phyloP scores from a whole-genome alignment of 306 rosid genomes.

The Gynostemma pentaphyllum region DNA sequence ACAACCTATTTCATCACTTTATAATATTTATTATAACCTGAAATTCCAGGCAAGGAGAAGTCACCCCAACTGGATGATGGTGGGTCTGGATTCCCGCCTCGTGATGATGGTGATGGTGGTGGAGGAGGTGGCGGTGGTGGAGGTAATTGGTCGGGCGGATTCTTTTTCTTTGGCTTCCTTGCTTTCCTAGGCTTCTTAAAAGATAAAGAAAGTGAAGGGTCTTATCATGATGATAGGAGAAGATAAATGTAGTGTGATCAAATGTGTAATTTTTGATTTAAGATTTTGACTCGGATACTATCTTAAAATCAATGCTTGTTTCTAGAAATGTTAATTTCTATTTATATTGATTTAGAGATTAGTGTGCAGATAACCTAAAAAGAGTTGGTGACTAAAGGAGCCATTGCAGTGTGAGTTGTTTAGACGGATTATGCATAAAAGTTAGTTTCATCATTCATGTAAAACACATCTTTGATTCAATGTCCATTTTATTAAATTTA shows the following conservation, averaged over 20 bases:
- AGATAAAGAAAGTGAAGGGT: conserved; percentile 72
- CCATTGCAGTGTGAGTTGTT: no score
- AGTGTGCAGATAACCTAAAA: no score
- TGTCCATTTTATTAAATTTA: no score
- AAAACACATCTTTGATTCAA: no score
- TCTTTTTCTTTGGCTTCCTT: conserved; percentile 92
- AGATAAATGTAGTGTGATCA: conserved; percentile 19
- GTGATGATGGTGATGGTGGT: conserved; percentile 77
- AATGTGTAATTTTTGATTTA: neutral
- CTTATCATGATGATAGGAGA: conserved; percentile 48
- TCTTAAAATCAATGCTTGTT: neutral
- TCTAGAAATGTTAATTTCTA: neutral
- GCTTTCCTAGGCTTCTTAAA: conserved; percentile 81
- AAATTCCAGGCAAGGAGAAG: conserved; percentile 80
- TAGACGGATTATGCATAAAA: no score
- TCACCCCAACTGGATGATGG: conserved; percentile 81
- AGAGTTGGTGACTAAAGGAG: no score
- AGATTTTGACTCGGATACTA: neutral
- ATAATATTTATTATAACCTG: conserved; percentile 6
- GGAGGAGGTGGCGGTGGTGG: conserved; percentile 99
- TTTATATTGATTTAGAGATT: no score
- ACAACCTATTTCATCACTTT: no score
- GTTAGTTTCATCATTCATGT: no score
- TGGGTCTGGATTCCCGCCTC: conserved; percentile 74
- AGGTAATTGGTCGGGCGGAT: conserved; percentile 93